Evolutionary conservation across 352 stramenopile genomes (phyloP), one percentile per base, ranked within the genome.

Genomic region (Phytophthora sojae): DNA sequence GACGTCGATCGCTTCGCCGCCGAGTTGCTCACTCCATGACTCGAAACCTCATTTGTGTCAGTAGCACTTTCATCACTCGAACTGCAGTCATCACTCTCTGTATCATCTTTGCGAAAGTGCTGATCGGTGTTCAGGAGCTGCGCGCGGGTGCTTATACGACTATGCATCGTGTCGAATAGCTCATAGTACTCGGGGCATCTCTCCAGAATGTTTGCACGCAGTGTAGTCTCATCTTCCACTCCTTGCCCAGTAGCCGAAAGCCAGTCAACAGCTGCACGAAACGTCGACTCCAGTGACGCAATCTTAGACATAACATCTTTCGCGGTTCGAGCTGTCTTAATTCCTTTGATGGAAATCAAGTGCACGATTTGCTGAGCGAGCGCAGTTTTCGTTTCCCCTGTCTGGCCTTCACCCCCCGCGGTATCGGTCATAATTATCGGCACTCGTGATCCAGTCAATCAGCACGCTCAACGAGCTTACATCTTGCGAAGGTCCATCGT

Each of bases 381-480:
- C 9, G 61, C 21, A 3, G 8, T 49, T 49, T 61, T 49, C 5
- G 21, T 37, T n/a, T 56, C 50, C 19, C 61, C 50, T 39, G 4
- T 29, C 45, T 69, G 44, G 2, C 4, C 23, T 23, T 67, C 61
- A 55, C n/a, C 54, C 62, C 5, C 62, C 62, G 3, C 54, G 19
- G 12, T 69, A 69, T 4, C 54, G 44, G 25, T 53, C n/a, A 21
- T 64, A 69, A 15, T 69, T 69, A 47, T 63, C 35, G 0, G n/a
- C 30, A 54, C 37, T 37, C 2, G 62, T 58, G 6, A 62, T 23
- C 53, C 62, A 69, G 25, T 63, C 62, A 9, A 69, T 57, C 6
- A 63, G 14, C 19, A 69, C 54, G 6, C 52, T 57, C 6, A 69
- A 14, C 3, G 62, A 69, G 44, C 45, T 69, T 0, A 69, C 30